Evolutionary conservation across 1,284 basidiomycete species (phyloP).

Genomic region (Cystobasidium pallidum): DNA sequence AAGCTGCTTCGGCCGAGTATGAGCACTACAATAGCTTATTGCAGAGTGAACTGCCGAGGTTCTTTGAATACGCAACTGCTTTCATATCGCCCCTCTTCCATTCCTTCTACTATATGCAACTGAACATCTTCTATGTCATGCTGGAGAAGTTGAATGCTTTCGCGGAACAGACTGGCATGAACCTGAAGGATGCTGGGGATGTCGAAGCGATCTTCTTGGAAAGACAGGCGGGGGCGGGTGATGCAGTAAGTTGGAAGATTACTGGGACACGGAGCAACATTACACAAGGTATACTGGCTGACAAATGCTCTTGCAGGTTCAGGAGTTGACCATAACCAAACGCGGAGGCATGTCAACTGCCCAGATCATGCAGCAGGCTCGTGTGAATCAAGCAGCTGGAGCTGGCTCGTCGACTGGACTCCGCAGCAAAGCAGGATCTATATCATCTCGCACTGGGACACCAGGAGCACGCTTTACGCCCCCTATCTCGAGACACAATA

Average conservation of each 20-base stretch:
- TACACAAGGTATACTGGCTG: too few species aligned
- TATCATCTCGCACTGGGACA: conserved; percentile 51
- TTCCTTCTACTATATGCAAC: conserved; percentile 99
- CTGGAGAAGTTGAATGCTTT: conserved; percentile 90
- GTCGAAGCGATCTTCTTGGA: conserved; percentile 78
- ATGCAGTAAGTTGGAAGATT: conserved; percentile 60
- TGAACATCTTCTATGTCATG: conserved; percentile 58
- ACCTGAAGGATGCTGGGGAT: conserved; percentile 65
- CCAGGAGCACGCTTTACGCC: conserved; percentile 61
- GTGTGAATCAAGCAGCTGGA: conserved; percentile 32
- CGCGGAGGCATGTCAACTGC: conserved; percentile 56
- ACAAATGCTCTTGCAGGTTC: conserved; percentile 39
- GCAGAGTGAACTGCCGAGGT: conserved; percentile 89
- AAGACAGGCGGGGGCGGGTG: conserved; percentile 76
- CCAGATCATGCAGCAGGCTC: conserved; percentile 28
- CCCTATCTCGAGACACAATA: conserved; percentile 52
- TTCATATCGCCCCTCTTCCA: conserved; percentile 97
- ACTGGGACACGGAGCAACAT: not conserved
- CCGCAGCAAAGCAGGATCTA: conserved; percentile 46
- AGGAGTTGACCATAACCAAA: conserved; percentile 65
- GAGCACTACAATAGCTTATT: conserved; percentile 92
- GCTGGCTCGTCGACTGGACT: not conserved
- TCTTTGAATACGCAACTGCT: conserved; percentile 80
- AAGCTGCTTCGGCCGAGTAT: conserved; percentile 90
- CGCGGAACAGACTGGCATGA: conserved; percentile 75